Percentiles rank a stretch among this genome's conserved stretches.
Evolutionary conservation across 2,329 filamentous ascomycete genomes (phyloP).

Genomic region (Pezicula radicicola): DNA sequence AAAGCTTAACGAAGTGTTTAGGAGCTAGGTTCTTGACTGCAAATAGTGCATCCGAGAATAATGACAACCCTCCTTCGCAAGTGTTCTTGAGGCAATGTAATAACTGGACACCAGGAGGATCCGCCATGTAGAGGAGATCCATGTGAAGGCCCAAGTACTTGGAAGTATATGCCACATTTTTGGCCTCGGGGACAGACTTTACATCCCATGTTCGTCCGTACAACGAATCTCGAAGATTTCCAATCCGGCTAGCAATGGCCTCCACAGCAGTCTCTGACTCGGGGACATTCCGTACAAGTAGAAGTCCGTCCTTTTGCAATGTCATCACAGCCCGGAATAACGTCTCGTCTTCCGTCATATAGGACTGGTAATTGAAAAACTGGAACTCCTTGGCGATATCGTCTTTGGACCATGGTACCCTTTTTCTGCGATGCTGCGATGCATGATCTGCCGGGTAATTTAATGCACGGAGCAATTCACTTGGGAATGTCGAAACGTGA

Average conservation of each 20-base stretch:
- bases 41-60: slow-evolving; percentile 76
- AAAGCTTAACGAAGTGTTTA: slow-evolving; percentile 35
- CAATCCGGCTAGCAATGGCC: slow-evolving; percentile 68
- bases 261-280: slow-evolving; percentile 62
- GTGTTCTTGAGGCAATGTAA: slow-evolving; percentile 86
- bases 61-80: slow-evolving; percentile 74
- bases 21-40: slow-evolving; percentile 46
- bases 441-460: too few relatives aligned
- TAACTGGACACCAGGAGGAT: slow-evolving; percentile 79
- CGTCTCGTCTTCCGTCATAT: slow-evolving; percentile 55
- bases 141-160: slow-evolving; percentile 84
- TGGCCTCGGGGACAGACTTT: slow-evolving; percentile 73
- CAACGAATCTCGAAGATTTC: slow-evolving; percentile 79
- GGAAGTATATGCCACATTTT: slow-evolving; percentile 90
- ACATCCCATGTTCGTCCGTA: slow-evolving; percentile 94
- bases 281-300: slow-evolving; percentile 76
- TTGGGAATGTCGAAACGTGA: slow-evolving; percentile 22
- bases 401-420: slow-evolving; percentile 42
- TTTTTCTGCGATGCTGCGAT: background rate
- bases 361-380: slow-evolving; percentile 67
- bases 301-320: slow-evolving; percentile 65
- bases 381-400: slow-evolving; percentile 45
- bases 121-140: slow-evolving; percentile 83
- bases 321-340: slow-evolving; percentile 62
- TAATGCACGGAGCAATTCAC: slow-evolving; percentile 6